Base-by-base conservation (phyloP, 345 rosid species). In the Atalantia buxifolia region DNA sequence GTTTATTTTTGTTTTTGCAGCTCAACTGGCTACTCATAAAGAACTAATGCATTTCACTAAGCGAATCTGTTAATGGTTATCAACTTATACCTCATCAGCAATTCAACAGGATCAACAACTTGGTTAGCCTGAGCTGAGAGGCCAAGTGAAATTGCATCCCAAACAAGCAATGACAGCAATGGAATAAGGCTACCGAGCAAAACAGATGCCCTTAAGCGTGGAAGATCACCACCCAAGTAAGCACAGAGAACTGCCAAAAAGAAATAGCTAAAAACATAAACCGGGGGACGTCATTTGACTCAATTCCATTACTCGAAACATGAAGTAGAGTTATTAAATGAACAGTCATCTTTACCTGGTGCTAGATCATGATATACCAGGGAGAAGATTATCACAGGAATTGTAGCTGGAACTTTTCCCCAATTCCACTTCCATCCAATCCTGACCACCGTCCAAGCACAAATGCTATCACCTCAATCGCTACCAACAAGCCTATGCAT, bases 361-460 rank as follows among this genome's bases (percentile, higher is more conserved):
- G 83, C 82, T 22, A 84, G 50, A 74, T 89, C 95, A 67, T 91
- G 95, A 77, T 89, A 88, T 4, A 88, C 93, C 81, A 89, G 77
- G 27, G 92, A 84, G 76, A 91, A 91, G 73, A 91, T 83, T 76
- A 91, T 82, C 45, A 89, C 92, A 5, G 92, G 93, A 78, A 89
- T 71, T 25, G 87, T 82, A n/a, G 81, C 84, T 6, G 92, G 89
- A 74, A 89, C 90, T 62, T 86, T 82, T 70, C 86, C 88, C 93
- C 95, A 89, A 67, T 88, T 77, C 4, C 84, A 56, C 76, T 79
- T 69, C 83, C 86, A 53, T 79, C 89, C 45, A 85, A 71, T 64
- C 90, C 89, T 9, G 93, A 80, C 90, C 90, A 89, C 61, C 89
- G 88, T 76, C 90, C 92, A 38, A 70, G 64, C 30, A 25, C 75